These are phyloP conservation scores for Hypomyces perniciosus DNA, from an alignment of 2,329 filamentous ascomycete genomes.

Conservation along the genomic window DNA sequence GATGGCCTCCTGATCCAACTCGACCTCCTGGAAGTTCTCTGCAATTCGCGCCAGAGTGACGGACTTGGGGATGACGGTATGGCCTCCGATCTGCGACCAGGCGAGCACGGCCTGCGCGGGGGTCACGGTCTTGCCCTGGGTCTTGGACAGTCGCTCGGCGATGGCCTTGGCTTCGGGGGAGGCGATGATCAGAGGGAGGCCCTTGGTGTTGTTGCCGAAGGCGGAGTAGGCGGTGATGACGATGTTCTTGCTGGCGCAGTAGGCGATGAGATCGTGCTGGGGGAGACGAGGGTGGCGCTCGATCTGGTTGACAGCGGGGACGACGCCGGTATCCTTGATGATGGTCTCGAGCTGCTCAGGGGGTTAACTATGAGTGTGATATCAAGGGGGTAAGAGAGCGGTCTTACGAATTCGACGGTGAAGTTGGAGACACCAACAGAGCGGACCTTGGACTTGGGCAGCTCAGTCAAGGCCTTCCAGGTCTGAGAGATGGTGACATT, in stretches of 20 bases:
- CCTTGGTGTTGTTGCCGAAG: constrained; percentile 41
- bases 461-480: constrained; percentile 48
- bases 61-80: constrained; percentile 70
- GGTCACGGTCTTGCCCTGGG: constrained; percentile 33
- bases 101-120: constrained; percentile 46
- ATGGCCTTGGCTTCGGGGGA: constrained; percentile 49
- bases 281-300: constrained; percentile 63
- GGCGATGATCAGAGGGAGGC: constrained; percentile 50
- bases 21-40: constrained; percentile 63
- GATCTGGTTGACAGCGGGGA: constrained; percentile 60
- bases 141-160: constrained; percentile 39
- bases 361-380: neutral
- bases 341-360: constrained; percentile 43
- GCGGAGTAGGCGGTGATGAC: constrained; percentile 61
- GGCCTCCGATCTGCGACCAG: constrained; percentile 54
- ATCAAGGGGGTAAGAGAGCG: neutral
- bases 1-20: constrained; percentile 54
- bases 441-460: constrained; percentile 55
- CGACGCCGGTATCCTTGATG: constrained; percentile 51
- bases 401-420: constrained; percentile 45
- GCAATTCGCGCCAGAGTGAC: constrained; percentile 62
- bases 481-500: constrained; percentile 36
- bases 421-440: constrained; percentile 73
- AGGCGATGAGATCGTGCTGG: constrained; percentile 50
- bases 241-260: constrained; percentile 57